Percentiles rank a stretch among this genome's conserved stretches.
Conservation (phyloP, 1,284 basidiomycete genomes). For the Dichomitus squalens region DNA sequence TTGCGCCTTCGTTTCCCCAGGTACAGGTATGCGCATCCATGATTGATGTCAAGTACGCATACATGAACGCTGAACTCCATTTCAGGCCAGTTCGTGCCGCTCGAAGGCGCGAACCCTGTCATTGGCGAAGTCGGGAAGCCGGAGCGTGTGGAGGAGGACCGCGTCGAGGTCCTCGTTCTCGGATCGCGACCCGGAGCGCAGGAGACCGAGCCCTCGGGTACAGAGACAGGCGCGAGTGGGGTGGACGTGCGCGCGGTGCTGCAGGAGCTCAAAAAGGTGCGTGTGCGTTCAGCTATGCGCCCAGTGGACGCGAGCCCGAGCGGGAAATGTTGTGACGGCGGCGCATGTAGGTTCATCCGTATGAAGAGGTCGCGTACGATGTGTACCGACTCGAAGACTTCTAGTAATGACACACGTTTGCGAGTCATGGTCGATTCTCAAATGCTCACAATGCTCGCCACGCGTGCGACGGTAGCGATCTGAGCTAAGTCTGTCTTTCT, state of each 20-base stretch:
- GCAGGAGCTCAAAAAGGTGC: conserved; percentile 48
- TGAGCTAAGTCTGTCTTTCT: no score
- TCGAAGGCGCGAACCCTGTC: conserved; percentile 43
- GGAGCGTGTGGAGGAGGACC: conserved; percentile 54
- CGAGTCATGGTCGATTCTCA: no score
- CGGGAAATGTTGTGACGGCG: not conserved
- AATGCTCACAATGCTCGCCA: not conserved
- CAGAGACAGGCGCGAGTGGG: conserved; percentile 7
- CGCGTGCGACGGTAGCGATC: no score
- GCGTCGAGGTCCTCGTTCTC: conserved; percentile 55
- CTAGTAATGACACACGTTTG: conserved; percentile 22
- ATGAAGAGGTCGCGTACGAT: conserved; percentile 60
- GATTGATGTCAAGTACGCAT: not conserved
- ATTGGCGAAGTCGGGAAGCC: conserved; percentile 45
- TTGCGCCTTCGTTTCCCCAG: conserved; percentile 55
- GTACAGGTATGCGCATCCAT: conserved; percentile 42
- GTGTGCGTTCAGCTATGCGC: conserved; percentile 18
- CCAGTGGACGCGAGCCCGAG: not conserved
- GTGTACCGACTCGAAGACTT: conserved; percentile 53
- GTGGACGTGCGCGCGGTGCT: conserved; percentile 44
- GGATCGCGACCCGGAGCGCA: conserved; percentile 30
- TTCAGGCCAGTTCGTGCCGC: conserved; percentile 53
- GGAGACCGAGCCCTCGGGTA: not conserved
- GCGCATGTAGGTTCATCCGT: conserved; percentile 49
- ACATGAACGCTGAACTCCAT: not conserved